Evolutionary conservation across 805 yeast species (phyloP).

Genomic region (Ogataea neopini): DNA sequence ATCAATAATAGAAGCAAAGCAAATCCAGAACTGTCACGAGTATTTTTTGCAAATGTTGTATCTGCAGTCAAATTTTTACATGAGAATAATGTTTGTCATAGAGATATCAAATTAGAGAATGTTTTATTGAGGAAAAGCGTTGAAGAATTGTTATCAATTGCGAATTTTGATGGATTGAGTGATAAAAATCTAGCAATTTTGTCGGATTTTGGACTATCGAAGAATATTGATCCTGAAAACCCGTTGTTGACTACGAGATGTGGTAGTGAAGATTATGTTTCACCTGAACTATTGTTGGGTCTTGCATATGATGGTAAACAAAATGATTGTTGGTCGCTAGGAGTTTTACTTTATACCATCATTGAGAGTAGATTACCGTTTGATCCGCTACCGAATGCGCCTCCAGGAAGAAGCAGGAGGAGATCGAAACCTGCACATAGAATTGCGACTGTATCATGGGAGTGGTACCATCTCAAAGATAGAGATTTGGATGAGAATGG

Average conservation of each 20-base stretch:
- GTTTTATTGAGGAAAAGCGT: slow-evolving; percentile 48
- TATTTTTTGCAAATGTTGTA: slow-evolving; percentile 70
- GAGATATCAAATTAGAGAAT: slow-evolving; percentile 91
- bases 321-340: slow-evolving; percentile 94
- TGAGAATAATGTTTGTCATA: slow-evolving; percentile 66
- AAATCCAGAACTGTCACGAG: slow-evolving; percentile 50
- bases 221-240: slow-evolving; percentile 57
- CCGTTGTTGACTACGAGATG: slow-evolving; percentile 83
- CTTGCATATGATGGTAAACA: slow-evolving; percentile 87
- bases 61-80: slow-evolving; percentile 76
- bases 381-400: slow-evolving; percentile 71
- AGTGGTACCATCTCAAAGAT: slow-evolving; percentile 60
- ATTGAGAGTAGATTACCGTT: slow-evolving; percentile 89
- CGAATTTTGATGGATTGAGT: not conserved
- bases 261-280: slow-evolving; percentile 95
- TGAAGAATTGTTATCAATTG: slow-evolving; percentile 31
- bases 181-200: slow-evolving; percentile 47
- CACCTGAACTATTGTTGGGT: slow-evolving; percentile 92
- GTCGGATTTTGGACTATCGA: slow-evolving; percentile 89
- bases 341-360: slow-evolving; percentile 83
- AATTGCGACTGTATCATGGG: slow-evolving; percentile 92
- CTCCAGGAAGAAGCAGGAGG: slow-evolving; percentile 45
- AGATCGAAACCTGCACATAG: slow-evolving; percentile 74
- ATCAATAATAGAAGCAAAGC: slow-evolving; percentile 44
- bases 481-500: slow-evolving; percentile 27